Base-by-base conservation (phyloP, 2,329 filamentous ascomycete genomes). In the Apiospora aurea region DNA sequence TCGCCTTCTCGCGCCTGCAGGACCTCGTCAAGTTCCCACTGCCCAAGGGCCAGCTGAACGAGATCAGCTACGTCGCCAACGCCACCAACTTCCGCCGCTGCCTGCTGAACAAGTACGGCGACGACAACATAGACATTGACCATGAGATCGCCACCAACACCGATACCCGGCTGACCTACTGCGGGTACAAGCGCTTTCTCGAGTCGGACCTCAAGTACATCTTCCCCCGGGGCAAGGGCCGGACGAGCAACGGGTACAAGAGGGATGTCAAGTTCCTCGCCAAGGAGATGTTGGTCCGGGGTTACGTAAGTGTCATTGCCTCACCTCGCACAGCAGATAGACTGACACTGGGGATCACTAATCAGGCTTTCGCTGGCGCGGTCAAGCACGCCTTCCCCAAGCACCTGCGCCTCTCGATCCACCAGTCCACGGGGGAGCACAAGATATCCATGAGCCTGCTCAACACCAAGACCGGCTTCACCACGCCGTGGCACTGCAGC, bases 101-200 rank as follows among this genome's bases (percentile, higher is more conserved):
- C 0, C 78, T 89, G 0, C 75, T 88, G 5, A 85, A 86, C 71
- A 79, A 78, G 2, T 87, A 85, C 71, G 82, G 82, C 18, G 78
- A 79, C 0, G 75, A 80, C 0, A 81, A 84, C 38, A 82, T 84
- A 74, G 82, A 85, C 64, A 75, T 82, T n/a, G 82, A 83, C 75
- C 78, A 83, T 6, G 80, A 82, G 13, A 85, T 87, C 34, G 80
- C 79, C 10, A 77, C 81, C 14, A 81, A 83, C 46, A 79, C 83
- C 4, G 86, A 88, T 69, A 83, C 84, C 5, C 82, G 81, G 44
- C 75, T 87, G 74, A 88, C 86, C 3, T 88, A 88, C 73, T 78
- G 83, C 0, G 86, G 87, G 0, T 88, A 88, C 69, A 83, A 85
- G 73, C 84, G 83, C 47, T 89, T 89, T 70, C 81, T 89, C 0